Base-by-base conservation (phyloP, 352 stramenopile genomes). In the Globisporangium uncinulatum region DNA sequence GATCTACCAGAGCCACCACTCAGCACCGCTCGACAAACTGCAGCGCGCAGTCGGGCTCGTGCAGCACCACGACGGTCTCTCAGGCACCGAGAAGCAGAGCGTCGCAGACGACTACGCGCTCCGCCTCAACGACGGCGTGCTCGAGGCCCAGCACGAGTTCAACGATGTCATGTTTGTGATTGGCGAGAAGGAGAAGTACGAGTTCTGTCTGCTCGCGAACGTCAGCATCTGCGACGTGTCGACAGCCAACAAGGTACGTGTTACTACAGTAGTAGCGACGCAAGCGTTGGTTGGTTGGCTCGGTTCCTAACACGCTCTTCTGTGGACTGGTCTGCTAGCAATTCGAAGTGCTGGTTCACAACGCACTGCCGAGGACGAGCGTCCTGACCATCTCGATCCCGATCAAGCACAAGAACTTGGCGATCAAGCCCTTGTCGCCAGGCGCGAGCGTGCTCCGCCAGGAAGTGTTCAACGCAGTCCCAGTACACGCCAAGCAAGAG, bases 61-160 rank as follows among this genome's bases (percentile, higher is more conserved):
- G 1, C 95, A 98, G 75, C 97, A 99, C 70, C 97, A 99, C 64
- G 97, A 99, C 61, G 95, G 79, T 34, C 79, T 99, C 6, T 94
- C 90, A 3, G 96, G 96, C 51, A 99, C 95, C 9, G 87, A 97
- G 52, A 98, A 98, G 65, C 95, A 99, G 66, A 82, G 82, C 41
- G 96, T 99, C 1, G 83, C 94, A 0, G 81, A 98, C 63, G 97
- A 99, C 72, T 99, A 99, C 59, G 74, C 86, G 2, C 87, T 98
- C 50, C 79, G 88, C 41, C 76, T 99, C 36, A 83, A 94, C 36
- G 79, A 88, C 54, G 94, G 92, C 15, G 71, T 93, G 48, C 61
- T 86, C 5, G 61, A 83, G 10, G 77, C 78, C 0, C 61, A 83
- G 51, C 85, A 85, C 62, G 71, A 81, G 45, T 50, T 92, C 61